Percentiles rank a stretch among this genome's conserved stretches.
Conservation (phyloP, 192 early-diverging fungal genomes). For the Coemansia sp. region DNA sequence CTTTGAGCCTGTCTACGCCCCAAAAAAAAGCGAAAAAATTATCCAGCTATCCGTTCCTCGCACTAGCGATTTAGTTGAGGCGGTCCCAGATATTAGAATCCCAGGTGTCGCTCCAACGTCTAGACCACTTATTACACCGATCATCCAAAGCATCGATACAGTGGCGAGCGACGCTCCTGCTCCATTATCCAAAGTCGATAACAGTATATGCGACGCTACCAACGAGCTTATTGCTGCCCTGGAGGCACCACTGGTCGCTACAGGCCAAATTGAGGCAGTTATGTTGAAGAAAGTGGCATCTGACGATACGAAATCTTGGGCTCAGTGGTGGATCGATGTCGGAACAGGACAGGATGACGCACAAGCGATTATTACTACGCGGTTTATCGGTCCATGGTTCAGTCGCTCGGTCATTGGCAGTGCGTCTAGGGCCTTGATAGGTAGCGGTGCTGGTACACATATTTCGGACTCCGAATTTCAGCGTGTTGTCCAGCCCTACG, state of each 20-base stretch:
- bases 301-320: background rate
- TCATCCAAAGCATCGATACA: background rate
- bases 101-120: background rate
- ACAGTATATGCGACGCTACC: background rate
- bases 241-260: constrained; percentile 28
- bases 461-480: background rate
- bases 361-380: background rate
- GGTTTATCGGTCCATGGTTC: constrained; percentile 39
- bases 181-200: no score
- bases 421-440: background rate
- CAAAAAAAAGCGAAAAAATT: background rate
- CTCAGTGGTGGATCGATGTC: constrained; percentile 26
- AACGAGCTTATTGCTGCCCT: constrained; percentile 16
- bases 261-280: background rate
- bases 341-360: background rate
- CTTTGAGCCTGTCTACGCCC: background rate
- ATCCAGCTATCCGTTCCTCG: constrained; percentile 1
- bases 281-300: constrained; percentile 1
- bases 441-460: background rate
- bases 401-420: constrained; percentile 21
- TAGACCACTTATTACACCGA: background rate
- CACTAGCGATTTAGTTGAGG: background rate
- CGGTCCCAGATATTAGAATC: background rate
- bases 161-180: background rate
- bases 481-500: constrained; percentile 7